Evolutionary conservation across 129 eudicot genomes (phyloP).

Genomic region (Lonicera japonica): DNA sequence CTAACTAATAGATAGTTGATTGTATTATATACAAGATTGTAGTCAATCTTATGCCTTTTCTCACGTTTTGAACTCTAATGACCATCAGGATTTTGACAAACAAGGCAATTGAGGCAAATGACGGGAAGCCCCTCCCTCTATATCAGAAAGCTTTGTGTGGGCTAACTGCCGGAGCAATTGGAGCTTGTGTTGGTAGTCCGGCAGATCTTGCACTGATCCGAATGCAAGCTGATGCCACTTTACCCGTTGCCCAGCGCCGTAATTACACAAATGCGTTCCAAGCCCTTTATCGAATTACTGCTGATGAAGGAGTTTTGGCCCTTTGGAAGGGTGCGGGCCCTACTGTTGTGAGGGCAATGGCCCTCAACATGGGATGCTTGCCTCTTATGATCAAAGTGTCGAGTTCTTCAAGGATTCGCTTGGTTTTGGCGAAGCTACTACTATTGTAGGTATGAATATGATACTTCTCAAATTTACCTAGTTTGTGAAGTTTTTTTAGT

Average conservation of each 20-base stretch:
- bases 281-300: conserved; percentile 64
- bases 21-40: too few relatives aligned
- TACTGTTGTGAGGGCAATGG: conserved; percentile 98
- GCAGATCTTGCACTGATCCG: conserved; percentile 89
- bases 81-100: conserved; percentile 63
- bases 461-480: not conserved
- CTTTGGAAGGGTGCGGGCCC: conserved; percentile 95
- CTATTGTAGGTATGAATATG: conserved; percentile 64
- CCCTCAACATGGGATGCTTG: conserved; percentile 91
- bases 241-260: conserved; percentile 82
- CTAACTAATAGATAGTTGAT: too few relatives aligned
- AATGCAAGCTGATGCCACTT: conserved; percentile 96
- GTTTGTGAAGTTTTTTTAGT: too few relatives aligned
- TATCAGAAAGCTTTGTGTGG: conserved; percentile 93
- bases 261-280: conserved; percentile 88
- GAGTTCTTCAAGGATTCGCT: conserved; percentile 75
- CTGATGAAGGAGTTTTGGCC: conserved; percentile 74
- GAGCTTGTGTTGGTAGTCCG: conserved; percentile 83
- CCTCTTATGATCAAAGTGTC: conserved; percentile 89
- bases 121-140: conserved; percentile 87
- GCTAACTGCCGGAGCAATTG: conserved; percentile 90
- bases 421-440: conserved; percentile 71
- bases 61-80: too few relatives aligned
- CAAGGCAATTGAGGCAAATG: conserved; percentile 93
- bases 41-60: too few relatives aligned